Conservation (phyloP, 2,329 filamentous ascomycete species). For the Diaporthe ampelina region DNA sequence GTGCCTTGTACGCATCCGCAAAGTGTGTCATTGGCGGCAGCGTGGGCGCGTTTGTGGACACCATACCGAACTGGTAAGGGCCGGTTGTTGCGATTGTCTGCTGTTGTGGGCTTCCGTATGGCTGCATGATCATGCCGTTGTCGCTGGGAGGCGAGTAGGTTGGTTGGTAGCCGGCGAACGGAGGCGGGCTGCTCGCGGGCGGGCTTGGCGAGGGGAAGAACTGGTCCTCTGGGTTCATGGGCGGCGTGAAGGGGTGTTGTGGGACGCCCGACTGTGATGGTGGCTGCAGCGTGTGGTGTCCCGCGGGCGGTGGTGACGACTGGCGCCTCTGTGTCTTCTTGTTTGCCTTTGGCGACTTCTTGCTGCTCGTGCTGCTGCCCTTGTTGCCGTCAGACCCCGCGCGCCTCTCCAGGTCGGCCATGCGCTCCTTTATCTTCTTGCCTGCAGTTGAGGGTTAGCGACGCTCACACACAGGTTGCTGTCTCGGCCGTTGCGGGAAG, state of each 20-base stretch:
- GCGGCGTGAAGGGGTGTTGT: constrained; percentile 72
- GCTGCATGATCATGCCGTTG: constrained; percentile 65
- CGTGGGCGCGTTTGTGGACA: constrained; percentile 68
- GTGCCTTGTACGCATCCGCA: constrained; percentile 76
- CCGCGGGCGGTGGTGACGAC: constrained; percentile 45
- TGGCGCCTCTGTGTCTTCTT: constrained; percentile 47
- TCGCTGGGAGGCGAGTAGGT: constrained; percentile 78
- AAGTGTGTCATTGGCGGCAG: constrained; percentile 76
- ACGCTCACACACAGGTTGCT: constrained; percentile 18
- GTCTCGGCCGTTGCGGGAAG: constrained; percentile 4
- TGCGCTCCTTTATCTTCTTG: constrained; percentile 92
- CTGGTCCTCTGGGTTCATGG: constrained; percentile 74
- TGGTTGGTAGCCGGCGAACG: constrained; percentile 74
- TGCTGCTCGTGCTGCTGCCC: constrained; percentile 59
- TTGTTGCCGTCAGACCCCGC: constrained; percentile 65
- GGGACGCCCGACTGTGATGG: constrained; percentile 51
- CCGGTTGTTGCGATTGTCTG: constrained; percentile 67
- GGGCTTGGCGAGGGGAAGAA: constrained; percentile 66
- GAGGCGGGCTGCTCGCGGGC: constrained; percentile 65
- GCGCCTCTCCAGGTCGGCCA: constrained; percentile 87
- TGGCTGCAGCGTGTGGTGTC: constrained; percentile 51
- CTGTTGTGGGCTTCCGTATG: constrained; percentile 67
- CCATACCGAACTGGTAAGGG: constrained; percentile 69
- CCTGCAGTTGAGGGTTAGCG: constrained; percentile 61
- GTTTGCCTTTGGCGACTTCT: constrained; percentile 60